Evolutionary conservation across 2,329 filamentous ascomycete species (phyloP).

Genomic region (Fusarium sp.): DNA sequence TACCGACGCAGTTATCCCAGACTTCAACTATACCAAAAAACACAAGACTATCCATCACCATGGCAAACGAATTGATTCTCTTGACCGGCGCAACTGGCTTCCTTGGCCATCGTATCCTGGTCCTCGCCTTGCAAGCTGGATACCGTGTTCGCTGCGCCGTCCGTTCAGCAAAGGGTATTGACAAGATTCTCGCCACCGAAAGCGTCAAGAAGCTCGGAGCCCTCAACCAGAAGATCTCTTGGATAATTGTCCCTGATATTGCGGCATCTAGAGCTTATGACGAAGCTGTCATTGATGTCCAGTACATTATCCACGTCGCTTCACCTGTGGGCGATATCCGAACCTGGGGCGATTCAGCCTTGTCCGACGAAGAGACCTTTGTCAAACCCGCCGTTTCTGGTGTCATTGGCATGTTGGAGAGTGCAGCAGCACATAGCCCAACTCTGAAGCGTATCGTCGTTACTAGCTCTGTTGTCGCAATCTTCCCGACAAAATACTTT

Average conservation of each 20-base stretch:
- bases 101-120: neutral
- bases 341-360: neutral
- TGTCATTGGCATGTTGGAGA: slow-evolving; percentile 4
- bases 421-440: slow-evolving; percentile 1
- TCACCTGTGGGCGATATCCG: neutral
- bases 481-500: neutral
- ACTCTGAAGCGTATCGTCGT: neutral
- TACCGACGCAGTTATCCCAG: no score
- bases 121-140: slow-evolving; percentile 7
- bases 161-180: slow-evolving; percentile 23
- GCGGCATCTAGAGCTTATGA: neutral
- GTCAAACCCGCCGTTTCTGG: neutral
- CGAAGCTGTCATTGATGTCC: neutral
- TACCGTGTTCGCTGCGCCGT: slow-evolving; percentile 13
- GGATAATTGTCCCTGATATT: neutral
- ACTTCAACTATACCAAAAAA: no score
- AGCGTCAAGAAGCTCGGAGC: neutral
- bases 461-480: slow-evolving; percentile 6
- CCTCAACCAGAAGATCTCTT: neutral
- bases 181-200: neutral
- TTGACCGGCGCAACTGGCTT: slow-evolving; percentile 15
- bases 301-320: slow-evolving; percentile 3
- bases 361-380: neutral
- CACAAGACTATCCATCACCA: neutral
- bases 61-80: slow-evolving; percentile 5